These are phyloP conservation scores for Cynara cardunculus DNA, from an alignment of 129 eudicot genomes.

Conservation along the genomic window DNA sequence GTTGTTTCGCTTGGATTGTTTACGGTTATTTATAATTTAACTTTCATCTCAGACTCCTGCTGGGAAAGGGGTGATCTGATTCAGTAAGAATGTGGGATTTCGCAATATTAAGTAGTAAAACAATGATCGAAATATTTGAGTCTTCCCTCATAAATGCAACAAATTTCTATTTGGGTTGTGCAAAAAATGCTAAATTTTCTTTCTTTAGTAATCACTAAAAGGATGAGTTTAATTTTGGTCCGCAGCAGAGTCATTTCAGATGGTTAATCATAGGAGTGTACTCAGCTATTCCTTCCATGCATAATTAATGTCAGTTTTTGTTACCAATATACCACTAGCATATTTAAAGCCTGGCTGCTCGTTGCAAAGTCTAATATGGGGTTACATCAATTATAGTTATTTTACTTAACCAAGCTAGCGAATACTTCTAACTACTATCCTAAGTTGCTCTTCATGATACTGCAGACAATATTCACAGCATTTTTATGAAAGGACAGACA, in stretches of 20 bases:
- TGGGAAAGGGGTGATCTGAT: background rate
- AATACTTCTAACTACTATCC: background rate
- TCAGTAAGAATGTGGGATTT: background rate
- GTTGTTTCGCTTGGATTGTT: background rate
- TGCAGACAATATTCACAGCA: conserved; percentile 85
- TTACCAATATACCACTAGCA: background rate
- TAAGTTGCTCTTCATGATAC: conserved; percentile 1
- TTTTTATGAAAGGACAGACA: conserved; percentile 48
- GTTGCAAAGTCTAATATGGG: background rate
- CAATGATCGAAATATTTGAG: background rate
- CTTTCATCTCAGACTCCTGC: background rate
- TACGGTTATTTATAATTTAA: background rate
- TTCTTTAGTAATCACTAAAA: background rate
- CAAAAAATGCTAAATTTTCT: background rate
- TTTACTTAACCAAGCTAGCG: background rate
- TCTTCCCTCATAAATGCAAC: background rate
- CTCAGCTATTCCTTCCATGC: too few species aligned
- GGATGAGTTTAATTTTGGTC: too few species aligned
- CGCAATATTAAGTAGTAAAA: background rate
- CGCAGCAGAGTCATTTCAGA: too few species aligned
- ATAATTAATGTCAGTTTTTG: background rate
- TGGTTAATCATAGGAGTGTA: too few species aligned
- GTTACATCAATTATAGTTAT: background rate
- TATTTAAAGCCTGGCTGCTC: background rate
- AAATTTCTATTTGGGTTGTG: background rate